A percentile compares a stretch with the other conserved stretches of the same genome.
Conservation (phyloP, 1,139 yeast genomes). For the Candida buenavistaensis region DNA sequence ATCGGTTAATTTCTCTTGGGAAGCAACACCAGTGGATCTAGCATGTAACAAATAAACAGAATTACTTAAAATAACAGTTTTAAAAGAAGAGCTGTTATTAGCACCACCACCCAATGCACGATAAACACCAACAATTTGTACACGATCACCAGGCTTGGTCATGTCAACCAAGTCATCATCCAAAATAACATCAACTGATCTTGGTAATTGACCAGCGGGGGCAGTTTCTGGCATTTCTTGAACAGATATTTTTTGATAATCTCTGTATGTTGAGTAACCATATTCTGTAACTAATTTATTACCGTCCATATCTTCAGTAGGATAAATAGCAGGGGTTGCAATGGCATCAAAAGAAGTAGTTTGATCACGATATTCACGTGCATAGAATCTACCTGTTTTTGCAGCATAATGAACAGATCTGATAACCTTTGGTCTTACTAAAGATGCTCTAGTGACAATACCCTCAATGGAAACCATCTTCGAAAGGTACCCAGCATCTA, state of each 20-base stretch:
- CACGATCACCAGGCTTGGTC: constrained; percentile 95
- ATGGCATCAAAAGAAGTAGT: constrained; percentile 88
- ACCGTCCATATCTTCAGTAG: constrained; percentile 91
- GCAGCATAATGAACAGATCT: constrained; percentile 95
- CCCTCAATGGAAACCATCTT: constrained; percentile 91
- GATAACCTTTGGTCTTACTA: constrained; percentile 88
- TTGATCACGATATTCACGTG: constrained; percentile 90
- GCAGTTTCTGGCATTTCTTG: constrained; percentile 99
- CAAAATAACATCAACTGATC: constrained; percentile 85
- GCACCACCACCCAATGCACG: constrained; percentile 87
- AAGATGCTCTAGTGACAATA: constrained; percentile 89
- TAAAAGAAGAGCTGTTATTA: constrained; percentile 66
- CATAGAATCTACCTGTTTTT: constrained; percentile 76
- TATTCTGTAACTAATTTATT: constrained; percentile 86
- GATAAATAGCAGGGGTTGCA: constrained; percentile 84
- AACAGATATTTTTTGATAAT: constrained; percentile 88
- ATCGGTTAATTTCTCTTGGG: constrained; percentile 75
- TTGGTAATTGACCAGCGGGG: constrained; percentile 96
- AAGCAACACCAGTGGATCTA: constrained; percentile 81
- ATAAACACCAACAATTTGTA: constrained; percentile 92
- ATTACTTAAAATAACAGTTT: constrained; percentile 80
- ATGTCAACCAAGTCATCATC: constrained; percentile 93
- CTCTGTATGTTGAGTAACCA: constrained; percentile 90
- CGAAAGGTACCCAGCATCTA: constrained; percentile 74
- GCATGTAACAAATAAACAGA: constrained; percentile 89